Evolutionary conservation across 208 protist genomes (phyloP).

Genomic region (Angomonas ambiguus): DNA sequence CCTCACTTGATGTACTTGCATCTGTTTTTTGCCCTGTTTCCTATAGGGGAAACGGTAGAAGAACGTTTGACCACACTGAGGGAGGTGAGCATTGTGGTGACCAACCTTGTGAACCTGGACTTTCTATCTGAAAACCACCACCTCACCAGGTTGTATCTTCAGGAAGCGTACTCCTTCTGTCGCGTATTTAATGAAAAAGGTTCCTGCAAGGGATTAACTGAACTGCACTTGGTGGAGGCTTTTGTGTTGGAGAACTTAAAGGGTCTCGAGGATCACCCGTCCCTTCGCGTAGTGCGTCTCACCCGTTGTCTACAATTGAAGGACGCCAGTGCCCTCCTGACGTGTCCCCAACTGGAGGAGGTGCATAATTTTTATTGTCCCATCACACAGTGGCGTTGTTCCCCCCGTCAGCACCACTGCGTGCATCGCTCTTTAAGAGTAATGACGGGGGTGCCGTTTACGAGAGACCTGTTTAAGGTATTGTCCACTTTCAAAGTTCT

Average conservation of each 20-base stretch:
- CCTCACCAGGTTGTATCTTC: neutral
- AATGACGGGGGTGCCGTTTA: too few species aligned
- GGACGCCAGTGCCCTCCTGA: neutral
- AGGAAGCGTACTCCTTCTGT: neutral
- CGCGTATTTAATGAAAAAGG: neutral
- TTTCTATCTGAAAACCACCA: neutral
- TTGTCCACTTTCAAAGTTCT: too few species aligned
- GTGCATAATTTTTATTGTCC: neutral
- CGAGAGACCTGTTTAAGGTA: too few species aligned
- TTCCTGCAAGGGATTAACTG: neutral
- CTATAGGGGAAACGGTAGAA: neutral
- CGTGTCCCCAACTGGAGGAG: neutral
- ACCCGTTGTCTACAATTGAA: neutral
- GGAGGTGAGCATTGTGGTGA: neutral
- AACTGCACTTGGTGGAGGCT: neutral
- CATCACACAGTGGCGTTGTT: too few species aligned
- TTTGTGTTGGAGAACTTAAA: too few species aligned
- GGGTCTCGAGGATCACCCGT: neutral
- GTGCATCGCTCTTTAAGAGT: too few species aligned
- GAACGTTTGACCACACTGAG: neutral
- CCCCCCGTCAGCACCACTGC: too few species aligned
- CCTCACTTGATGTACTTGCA: neutral
- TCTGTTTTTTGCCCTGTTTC: neutral
- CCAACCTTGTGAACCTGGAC: neutral
- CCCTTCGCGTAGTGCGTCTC: neutral